Base-by-base conservation (phyloP, 2,329 filamentous ascomycete species). In the Tolypocladium paradoxum region DNA sequence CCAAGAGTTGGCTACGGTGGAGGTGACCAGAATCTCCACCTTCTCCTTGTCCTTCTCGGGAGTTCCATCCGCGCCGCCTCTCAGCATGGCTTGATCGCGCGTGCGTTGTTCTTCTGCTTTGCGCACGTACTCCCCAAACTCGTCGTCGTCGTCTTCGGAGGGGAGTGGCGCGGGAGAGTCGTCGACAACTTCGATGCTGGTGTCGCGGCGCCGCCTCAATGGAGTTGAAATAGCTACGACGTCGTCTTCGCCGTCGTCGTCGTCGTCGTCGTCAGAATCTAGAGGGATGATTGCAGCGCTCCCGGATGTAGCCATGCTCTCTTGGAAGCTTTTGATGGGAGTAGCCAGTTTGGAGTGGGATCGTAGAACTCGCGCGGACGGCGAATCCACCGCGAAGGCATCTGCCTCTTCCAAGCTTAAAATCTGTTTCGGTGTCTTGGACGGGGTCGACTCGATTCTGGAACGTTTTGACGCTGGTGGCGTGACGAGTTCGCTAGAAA, bases 1-100 rank as follows among this genome's bases (percentile, higher is more conserved):
- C 27, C 71, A 77, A 0, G 86, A 80, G 46, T 76, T 73, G 1
- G 78, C 74, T 6, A 96, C 77, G 3, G 73, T 69, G 0, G 90
- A 88, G 0, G 76, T 79, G 57, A 96, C 61, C 54, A 66, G 58
- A 33, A 74, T 64, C 3, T 65, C 56, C n/a, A 67, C 62, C 6
- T 45, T 43, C 20, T 63, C 61, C 54, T 63, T 65, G 20, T 62
- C 61, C 54, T 63, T 65, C 22, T 52, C 45, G 27, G 53, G 54
- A 24, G 55, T 55, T 12, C 53, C 58, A 20, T 56, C 54, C 2
- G 51, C 51, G 6, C 43, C 56, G 11, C 55, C 51, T 6, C 56
- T 49, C 3, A 61, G 52, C 14, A 62, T 49, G 27, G 65, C 64
- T 31, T 59, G 53, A 33, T 63, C 57, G 45, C 58, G 61, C 18